Evolutionary conservation across 2,329 filamentous ascomycete genomes (phyloP).

Genomic region (Juglanconis juglandina): DNA sequence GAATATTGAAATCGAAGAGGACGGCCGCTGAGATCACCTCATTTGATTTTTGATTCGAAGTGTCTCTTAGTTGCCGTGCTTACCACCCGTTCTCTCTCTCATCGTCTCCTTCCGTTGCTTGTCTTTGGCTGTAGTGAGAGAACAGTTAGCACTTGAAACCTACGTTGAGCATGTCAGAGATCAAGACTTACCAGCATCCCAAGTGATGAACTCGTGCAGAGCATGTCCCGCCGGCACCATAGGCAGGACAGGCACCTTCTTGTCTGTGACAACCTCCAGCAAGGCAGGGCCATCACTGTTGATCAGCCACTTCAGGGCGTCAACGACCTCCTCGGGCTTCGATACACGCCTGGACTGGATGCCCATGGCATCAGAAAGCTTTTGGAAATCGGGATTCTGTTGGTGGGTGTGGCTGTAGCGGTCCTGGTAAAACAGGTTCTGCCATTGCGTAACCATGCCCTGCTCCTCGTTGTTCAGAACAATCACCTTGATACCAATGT

Average conservation of each 20-base stretch:
- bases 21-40: background rate
- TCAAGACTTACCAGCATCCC: constrained; percentile 65
- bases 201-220: constrained; percentile 90
- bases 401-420: constrained; percentile 91
- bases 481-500: constrained; percentile 93
- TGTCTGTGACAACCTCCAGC: constrained; percentile 87
- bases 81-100: constrained; percentile 57
- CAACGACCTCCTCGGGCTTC: constrained; percentile 73
- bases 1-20: background rate
- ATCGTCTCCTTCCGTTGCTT: constrained; percentile 64
- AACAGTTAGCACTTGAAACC: background rate
- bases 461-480: constrained; percentile 96
- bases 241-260: constrained; percentile 89
- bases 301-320: constrained; percentile 83
- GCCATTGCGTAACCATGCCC: constrained; percentile 98
- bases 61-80: constrained; percentile 35
- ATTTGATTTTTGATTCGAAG: constrained; percentile 6
- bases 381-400: constrained; percentile 93
- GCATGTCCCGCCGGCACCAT: constrained; percentile 90
- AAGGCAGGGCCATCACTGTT: constrained; percentile 86
- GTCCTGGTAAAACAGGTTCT: constrained; percentile 95
- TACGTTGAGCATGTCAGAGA: constrained; percentile 11
- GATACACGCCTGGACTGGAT: constrained; percentile 69
- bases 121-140: constrained; percentile 55
- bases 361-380: constrained; percentile 87